Evolutionary conservation across 2,329 filamentous ascomycete species (phyloP).

Genomic region (Aspergillus fijiensis): DNA sequence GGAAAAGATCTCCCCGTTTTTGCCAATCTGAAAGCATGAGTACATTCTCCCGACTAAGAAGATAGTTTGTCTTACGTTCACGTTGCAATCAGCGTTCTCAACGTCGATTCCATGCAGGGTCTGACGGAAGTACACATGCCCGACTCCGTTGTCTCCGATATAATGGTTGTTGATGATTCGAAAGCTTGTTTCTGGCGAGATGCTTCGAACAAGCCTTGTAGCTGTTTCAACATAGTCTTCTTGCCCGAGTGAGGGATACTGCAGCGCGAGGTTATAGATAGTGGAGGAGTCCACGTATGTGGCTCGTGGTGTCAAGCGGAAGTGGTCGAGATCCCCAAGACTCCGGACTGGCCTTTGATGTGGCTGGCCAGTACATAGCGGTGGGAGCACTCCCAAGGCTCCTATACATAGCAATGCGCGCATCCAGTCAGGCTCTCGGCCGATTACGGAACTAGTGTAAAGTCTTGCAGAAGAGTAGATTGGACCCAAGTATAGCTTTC

Average conservation of each 20-base stretch:
- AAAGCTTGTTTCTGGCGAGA: slow-evolving; percentile 8
- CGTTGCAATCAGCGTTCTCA: slow-evolving; percentile 20
- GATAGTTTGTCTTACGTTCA: slow-evolving; percentile 11
- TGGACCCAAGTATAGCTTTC: neutral
- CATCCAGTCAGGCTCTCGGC: neutral
- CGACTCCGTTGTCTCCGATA: slow-evolving; percentile 16
- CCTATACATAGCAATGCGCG: neutral
- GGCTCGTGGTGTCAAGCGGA: neutral
- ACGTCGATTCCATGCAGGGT: slow-evolving; percentile 16
- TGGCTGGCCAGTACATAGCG: neutral
- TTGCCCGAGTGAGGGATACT: neutral
- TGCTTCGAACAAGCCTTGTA: slow-evolving; percentile 7
- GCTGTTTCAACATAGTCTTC: slow-evolving; percentile 12
- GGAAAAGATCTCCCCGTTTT: slow-evolving; percentile 17
- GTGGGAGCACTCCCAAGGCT: neutral
- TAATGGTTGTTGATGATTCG: slow-evolving; percentile 18
- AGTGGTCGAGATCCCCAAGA: neutral
- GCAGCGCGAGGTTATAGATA: too few relatives aligned
- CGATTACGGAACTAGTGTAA: neutral
- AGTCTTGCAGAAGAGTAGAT: neutral
- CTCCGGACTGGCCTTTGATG: neutral
- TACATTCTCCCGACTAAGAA: neutral
- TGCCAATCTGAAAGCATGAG: slow-evolving; percentile 9
- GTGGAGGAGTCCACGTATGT: neutral
- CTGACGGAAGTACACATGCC: slow-evolving; percentile 18